Base-by-base conservation (phyloP, 106 monocot species). In the Xerophyta viscosa region DNA sequence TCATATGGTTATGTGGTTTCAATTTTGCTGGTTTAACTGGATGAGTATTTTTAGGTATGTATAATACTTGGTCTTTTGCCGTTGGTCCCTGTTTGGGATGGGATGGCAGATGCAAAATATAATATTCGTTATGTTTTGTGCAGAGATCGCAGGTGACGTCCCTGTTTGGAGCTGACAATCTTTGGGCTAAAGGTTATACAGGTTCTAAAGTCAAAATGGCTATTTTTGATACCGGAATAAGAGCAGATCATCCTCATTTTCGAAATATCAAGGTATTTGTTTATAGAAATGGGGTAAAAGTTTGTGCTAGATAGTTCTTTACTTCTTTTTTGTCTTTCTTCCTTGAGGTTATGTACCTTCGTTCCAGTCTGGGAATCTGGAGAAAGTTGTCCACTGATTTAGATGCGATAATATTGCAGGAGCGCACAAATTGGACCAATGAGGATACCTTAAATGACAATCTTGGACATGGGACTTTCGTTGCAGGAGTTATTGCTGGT, bases 401-500 rank as follows among this genome's bases (percentile, higher is more conserved):
- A 36, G 33, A 36, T 36, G 11, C 33, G 11, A 33, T 61, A 55
- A 45, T 33, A 41, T 56, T 80, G 44, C 70, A 98, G 98, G 98
- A 98, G 64, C 72, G 98, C 17, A 98, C 98, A 56, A 98, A 98
- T 75, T 90, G 98, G 98, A 98, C 98, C 60, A 98, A 86, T 66
- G 98, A 98, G 58, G 80, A 90, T 60, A 98, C 98, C 31, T 46
- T 98, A 65, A 98, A 98, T 74, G 98, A 98, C 55, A 98, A 98
- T 75, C 77, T 98, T 53, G 98, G 98, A 18, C 98, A 98, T 67
- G 98, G 98, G 17, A 98, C 98, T 20, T 98, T 98, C 67, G 98
- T 98, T 50, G 98, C 98, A 37, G 90, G 98, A 51, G 98, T 98
- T 69, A 80, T 98, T 72, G 98, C 98, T 31, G 98, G 98, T 54